Evolutionary conservation across 768 basidiomycete genomes (phyloP), one percentile per base, ranked within the genome.

Genomic region (Chiua virens): DNA sequence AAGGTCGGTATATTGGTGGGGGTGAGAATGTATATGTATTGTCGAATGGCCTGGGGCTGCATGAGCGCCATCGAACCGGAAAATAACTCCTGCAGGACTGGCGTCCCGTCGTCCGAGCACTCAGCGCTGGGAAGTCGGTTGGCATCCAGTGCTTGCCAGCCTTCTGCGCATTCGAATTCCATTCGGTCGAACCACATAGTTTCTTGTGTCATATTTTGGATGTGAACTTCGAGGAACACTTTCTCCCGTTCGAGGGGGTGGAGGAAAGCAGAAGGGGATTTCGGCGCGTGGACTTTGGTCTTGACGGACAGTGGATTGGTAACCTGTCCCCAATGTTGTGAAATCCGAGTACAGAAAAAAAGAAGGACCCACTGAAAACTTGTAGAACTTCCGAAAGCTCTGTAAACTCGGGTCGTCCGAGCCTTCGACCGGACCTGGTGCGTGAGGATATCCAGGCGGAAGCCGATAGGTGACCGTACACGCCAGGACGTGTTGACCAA

Each of bases 251-350:
- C 86, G 3, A 67, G 41, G 3, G 78, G 67, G 7, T 83, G 79
- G 25, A 94, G 72, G 11, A 83, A 55, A 2, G 92, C 85, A 20
- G 87, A 81, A 1, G 92, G 86, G 1, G 89, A 86, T 45, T 79
- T 80, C 1, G 90, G 80, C 3, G 75, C 62, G 65, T 97, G 91
- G 0, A 96, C 91, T 67, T 95, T 95, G 14, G 94, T 97, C 71
- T 96, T 96, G 51, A 98, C 94, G 1, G 92, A 92, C 14, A 98
- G 74, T 1, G 95, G 95, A 58, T 96, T 95, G n/a, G 86, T 87
- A 22, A 94, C 92, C 92, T 96, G 57, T 15, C 34, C 27, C 41
- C 23, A 27, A 8, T 11, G 17, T 27, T 37, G 7, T 42, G 18
- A 37, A 32, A 25, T 20, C 22, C 38, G 42, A 42, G 34, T 34